A percentile compares a stretch with the other conserved stretches of the same genome.
These are phyloP conservation scores for Aspergillus baeticus DNA, from an alignment of 495 filamentous ascomycete genomes.

Conservation along the genomic window DNA sequence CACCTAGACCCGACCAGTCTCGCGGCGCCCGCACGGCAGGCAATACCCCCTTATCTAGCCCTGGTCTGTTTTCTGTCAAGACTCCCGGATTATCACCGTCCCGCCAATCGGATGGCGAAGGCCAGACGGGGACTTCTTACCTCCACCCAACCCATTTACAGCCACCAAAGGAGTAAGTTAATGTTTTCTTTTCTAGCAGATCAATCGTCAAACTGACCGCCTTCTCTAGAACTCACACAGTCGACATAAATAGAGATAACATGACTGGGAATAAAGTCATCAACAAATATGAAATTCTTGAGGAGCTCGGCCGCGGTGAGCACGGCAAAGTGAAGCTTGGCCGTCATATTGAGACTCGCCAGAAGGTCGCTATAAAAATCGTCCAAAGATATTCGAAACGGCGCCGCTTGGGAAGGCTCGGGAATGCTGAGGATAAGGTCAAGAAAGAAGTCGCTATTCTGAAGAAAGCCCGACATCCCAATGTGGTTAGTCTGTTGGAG, in stretches of 20 bases:
- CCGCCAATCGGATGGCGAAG: conserved; percentile 48
- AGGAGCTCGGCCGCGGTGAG: conserved; percentile 91
- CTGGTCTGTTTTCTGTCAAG: conserved; percentile 58
- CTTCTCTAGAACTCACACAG: conserved; percentile 68
- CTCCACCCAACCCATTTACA: conserved; percentile 65
- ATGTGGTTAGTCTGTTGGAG: conserved; percentile 91
- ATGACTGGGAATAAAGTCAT: conserved; percentile 90
- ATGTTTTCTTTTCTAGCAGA: not conserved
- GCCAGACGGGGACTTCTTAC: conserved; percentile 51
- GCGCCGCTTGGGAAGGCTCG: conserved; percentile 76
- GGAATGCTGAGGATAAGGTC: conserved; percentile 84
- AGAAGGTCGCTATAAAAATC: conserved; percentile 96
- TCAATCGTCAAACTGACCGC: conserved; percentile 7
- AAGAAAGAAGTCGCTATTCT: conserved; percentile 96
- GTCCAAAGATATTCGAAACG: conserved; percentile 93
- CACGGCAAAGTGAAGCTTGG: conserved; percentile 98
- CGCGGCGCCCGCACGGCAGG: conserved; percentile 49
- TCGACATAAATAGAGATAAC: conserved; percentile 81
- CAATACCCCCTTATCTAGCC: conserved; percentile 68
- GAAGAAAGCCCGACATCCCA: conserved; percentile 95
- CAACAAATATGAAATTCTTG: conserved; percentile 95
- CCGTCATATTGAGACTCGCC: conserved; percentile 69
- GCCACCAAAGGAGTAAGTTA: conserved; percentile 58
- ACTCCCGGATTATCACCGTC: conserved; percentile 46
- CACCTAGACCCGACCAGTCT: conserved; percentile 28